phyloP scores from a whole-genome alignment of 768 basidiomycete species.

The Lactarius quietus region DNA sequence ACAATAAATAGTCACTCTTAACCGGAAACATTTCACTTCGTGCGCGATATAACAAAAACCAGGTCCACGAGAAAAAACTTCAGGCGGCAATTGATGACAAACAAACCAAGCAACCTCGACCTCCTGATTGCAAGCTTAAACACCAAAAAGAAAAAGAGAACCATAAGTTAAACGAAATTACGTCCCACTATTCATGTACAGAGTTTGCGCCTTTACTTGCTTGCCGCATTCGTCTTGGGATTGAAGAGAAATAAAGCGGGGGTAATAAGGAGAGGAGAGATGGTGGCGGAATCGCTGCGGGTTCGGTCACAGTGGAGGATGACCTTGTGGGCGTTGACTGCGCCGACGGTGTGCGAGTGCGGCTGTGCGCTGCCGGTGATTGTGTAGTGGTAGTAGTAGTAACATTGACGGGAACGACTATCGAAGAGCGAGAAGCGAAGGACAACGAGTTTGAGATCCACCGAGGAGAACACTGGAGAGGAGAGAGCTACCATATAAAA shows the following conservation, averaged over 20 bases:
- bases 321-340: not conserved
- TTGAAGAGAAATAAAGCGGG: not conserved
- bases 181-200: conserved; percentile 7
- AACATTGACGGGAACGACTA: not conserved
- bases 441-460: not conserved
- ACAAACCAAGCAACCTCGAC: conserved; percentile 4
- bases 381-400: not conserved
- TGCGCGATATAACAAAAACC: not conserved
- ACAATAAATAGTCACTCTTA: conserved; percentile 14
- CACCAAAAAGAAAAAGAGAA: not conserved
- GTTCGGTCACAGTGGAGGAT: not conserved
- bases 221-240: conserved; percentile 1
- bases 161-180: conserved; percentile 16
- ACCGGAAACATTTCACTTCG: not conserved
- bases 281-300: not conserved
- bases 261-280: not conserved
- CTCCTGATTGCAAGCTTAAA: not conserved
- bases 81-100: not conserved
- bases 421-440: not conserved
- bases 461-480: not conserved
- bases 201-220: not conserved
- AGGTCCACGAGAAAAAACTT: not conserved
- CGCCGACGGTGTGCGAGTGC: not conserved
- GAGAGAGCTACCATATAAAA: conserved; percentile 10
- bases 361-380: not conserved